phyloP scores from a whole-genome alignment of 1,139 yeast species.

The Pichia norvegensis region DNA sequence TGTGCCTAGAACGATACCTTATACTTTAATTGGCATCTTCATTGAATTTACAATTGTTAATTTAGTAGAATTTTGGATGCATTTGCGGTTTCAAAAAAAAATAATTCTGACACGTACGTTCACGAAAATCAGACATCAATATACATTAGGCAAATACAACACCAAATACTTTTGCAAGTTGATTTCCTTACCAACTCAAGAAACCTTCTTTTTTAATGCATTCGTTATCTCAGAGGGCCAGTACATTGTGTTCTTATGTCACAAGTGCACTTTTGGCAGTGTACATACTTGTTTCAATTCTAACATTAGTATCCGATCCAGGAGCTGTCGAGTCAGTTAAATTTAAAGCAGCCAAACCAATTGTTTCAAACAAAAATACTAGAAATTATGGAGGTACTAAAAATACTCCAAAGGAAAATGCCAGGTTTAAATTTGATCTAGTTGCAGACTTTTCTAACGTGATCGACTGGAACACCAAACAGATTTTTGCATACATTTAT shows the following conservation, averaged over 20 bases:
- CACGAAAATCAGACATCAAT: too few species aligned
- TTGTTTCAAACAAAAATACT: constrained; percentile 39
- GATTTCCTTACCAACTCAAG: too few species aligned
- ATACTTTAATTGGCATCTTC: too few species aligned
- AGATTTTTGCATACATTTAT: constrained; percentile 79
- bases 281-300: constrained; percentile 5
- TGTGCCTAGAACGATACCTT: too few species aligned
- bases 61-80: too few species aligned
- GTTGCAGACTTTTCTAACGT: constrained; percentile 61
- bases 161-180: too few species aligned
- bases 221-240: constrained; percentile 11
- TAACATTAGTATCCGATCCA: constrained; percentile 3
- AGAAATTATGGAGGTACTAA: constrained; percentile 66
- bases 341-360: constrained; percentile 6
- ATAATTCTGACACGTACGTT: too few species aligned
- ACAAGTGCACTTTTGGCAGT: constrained; percentile 7
- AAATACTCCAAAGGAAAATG: constrained; percentile 73
- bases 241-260: constrained; percentile 5
- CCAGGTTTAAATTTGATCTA: constrained; percentile 64
- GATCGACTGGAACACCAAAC: constrained; percentile 97
- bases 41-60: too few species aligned
- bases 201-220: constrained; percentile 8
- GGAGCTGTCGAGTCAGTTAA: constrained; percentile 1
- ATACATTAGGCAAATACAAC: too few species aligned
- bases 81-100: too few species aligned